These are phyloP conservation scores for Amorphotheca resinae DNA, from an alignment of 495 filamentous ascomycete species.

Conservation along the genomic window DNA sequence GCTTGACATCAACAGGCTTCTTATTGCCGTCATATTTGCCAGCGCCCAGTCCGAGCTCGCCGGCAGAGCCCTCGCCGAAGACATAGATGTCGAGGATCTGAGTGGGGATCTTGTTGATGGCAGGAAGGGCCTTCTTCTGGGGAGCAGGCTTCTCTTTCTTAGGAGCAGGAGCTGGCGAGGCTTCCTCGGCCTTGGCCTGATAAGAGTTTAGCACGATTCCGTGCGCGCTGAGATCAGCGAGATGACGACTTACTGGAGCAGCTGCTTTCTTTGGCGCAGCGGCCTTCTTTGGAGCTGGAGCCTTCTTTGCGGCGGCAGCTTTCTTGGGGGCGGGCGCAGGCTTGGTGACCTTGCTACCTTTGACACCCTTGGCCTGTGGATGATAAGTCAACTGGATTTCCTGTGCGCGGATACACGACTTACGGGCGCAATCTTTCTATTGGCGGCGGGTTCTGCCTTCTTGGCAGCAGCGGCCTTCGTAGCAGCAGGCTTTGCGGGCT, in stretches of 20 bases:
- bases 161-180: constrained; percentile 3
- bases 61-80: constrained; percentile 41
- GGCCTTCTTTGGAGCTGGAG: constrained; percentile 8
- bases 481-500: not conserved
- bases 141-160: constrained; percentile 11
- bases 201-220: not conserved
- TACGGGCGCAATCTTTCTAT: too few relatives aligned
- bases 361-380: not conserved
- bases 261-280: constrained; percentile 6
- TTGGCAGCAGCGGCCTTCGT: constrained; percentile 2
- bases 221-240: not conserved
- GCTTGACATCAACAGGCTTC: constrained; percentile 42
- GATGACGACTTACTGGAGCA: not conserved
- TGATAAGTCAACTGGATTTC: not conserved
- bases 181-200: not conserved
- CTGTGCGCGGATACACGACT: too few relatives aligned
- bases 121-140: constrained; percentile 12
- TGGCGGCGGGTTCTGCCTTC: too few relatives aligned
- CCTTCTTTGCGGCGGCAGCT: not conserved
- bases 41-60: constrained; percentile 38
- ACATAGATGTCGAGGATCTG: constrained; percentile 33
- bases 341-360: not conserved
- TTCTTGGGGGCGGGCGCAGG: constrained; percentile 2
- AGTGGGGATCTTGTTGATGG: constrained; percentile 31
- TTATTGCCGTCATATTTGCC: constrained; percentile 7